Conservation (phyloP, 805 yeast genomes). For the Cyberlindnera veronae region DNA sequence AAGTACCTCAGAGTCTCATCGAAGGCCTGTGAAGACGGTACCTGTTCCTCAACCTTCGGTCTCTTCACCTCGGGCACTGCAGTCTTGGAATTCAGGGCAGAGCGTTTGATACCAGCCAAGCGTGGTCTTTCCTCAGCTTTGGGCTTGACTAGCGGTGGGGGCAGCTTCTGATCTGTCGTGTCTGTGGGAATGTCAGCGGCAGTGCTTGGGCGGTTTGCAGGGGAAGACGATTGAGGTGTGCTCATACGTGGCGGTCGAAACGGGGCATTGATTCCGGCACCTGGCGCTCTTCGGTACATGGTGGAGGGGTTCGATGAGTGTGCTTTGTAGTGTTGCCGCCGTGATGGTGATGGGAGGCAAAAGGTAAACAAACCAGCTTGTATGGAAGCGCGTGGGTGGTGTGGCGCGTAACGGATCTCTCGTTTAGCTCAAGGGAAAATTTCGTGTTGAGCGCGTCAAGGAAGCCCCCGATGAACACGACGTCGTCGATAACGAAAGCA, state of each 20-base stretch:
- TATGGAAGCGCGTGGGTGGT: background rate
- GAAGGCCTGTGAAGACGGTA: background rate
- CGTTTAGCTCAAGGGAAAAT: background rate
- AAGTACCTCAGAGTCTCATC: slow-evolving; percentile 15
- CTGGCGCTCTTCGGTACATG: slow-evolving; percentile 11
- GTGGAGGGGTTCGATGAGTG: too few species aligned
- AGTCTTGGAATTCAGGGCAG: too few species aligned
- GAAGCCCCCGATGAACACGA: background rate
- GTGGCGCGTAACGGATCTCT: background rate
- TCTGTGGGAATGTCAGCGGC: background rate
- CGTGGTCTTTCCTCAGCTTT: background rate
- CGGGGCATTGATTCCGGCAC: slow-evolving; percentile 10
- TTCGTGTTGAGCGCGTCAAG: slow-evolving; percentile 1
- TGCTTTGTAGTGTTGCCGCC: too few species aligned
- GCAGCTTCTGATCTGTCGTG: background rate
- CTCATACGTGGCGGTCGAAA: slow-evolving; percentile 19
- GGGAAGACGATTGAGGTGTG: slow-evolving; percentile 1
- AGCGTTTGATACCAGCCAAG: background rate
- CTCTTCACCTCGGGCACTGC: background rate
- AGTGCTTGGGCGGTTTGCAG: background rate
- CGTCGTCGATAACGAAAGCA: background rate
- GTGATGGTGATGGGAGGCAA: background rate
- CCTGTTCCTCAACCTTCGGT: background rate
- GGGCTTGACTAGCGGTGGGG: background rate
- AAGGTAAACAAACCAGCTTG: slow-evolving; percentile 7